Conservation (phyloP, 2,329 filamentous ascomycete species). For the Diaporthe batatas region DNA sequence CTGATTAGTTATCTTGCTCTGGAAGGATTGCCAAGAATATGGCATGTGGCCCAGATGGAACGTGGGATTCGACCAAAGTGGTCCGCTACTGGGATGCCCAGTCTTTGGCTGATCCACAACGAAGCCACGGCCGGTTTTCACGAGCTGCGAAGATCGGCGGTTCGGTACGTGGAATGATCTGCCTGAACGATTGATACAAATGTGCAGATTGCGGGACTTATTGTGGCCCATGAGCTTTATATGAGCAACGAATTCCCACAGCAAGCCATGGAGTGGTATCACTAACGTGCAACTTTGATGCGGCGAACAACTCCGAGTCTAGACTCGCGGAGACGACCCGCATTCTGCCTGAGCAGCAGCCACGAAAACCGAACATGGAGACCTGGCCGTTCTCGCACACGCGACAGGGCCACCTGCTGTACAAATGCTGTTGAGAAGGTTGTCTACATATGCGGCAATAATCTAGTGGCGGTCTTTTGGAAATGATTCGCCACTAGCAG, state of each 20-base stretch:
- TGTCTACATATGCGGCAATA: background rate
- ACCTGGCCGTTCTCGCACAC: background rate
- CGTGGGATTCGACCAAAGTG: background rate
- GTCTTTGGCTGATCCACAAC: background rate
- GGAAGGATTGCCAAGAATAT: constrained; percentile 11
- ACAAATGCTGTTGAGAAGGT: background rate
- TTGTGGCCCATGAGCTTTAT: background rate
- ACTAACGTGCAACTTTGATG: too few relatives aligned
- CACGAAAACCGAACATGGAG: background rate
- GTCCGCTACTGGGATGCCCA: background rate
- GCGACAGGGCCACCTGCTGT: background rate
- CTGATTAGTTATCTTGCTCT: constrained; percentile 7
- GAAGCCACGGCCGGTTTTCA: background rate
- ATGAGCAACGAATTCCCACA: background rate
- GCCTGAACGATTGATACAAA: background rate
- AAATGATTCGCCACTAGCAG: background rate
- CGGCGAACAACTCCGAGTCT: too few relatives aligned
- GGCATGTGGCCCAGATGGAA: constrained; percentile 11
- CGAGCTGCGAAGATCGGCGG: constrained; percentile 22
- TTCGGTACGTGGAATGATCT: background rate
- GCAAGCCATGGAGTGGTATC: background rate
- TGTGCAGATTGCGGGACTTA: background rate
- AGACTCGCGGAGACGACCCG: background rate
- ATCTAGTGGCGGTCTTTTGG: background rate
- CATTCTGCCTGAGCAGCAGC: background rate